Evolutionary conservation across 345 rosid species (phyloP).

Genomic region (Hibiscus syriacus): DNA sequence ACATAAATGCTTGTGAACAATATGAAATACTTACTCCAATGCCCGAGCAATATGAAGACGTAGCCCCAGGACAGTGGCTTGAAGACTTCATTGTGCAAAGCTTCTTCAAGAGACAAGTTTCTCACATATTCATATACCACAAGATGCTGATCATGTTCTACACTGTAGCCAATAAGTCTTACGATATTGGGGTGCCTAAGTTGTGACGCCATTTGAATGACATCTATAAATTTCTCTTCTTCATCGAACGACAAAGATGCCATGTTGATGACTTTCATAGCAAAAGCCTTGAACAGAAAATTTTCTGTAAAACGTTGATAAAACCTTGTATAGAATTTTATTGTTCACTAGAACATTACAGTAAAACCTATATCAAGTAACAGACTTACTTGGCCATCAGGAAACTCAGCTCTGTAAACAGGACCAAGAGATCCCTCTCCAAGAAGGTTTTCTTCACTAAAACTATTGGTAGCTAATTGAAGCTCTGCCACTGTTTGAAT

Average conservation of each 20-base stretch:
- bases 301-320: background rate
- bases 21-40: slow-evolving; percentile 51
- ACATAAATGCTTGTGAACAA: background rate
- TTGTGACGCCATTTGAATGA: slow-evolving; percentile 51
- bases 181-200: slow-evolving; percentile 78
- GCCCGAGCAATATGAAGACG: slow-evolving; percentile 71
- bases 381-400: slow-evolving; percentile 59
- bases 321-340: background rate
- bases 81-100: slow-evolving; percentile 50
- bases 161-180: slow-evolving; percentile 71
- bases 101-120: slow-evolving; percentile 55
- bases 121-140: slow-evolving; percentile 72
- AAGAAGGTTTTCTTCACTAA: slow-evolving; percentile 65
- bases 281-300: slow-evolving; percentile 45
- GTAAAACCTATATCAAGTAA: background rate
- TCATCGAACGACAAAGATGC: slow-evolving; percentile 64
- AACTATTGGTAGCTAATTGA: slow-evolving; percentile 64
- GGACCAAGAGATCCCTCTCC: slow-evolving; percentile 87
- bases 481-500: slow-evolving; percentile 60
- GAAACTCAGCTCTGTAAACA: slow-evolving; percentile 72
- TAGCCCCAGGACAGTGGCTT: slow-evolving; percentile 10
- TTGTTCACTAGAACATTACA: background rate
- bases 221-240: slow-evolving; percentile 68
- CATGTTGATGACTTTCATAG: slow-evolving; percentile 65
- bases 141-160: slow-evolving; percentile 73